Evolutionary conservation across 2,329 filamentous ascomycete genomes (phyloP).

Genomic region (Aspergillus jensenii): DNA sequence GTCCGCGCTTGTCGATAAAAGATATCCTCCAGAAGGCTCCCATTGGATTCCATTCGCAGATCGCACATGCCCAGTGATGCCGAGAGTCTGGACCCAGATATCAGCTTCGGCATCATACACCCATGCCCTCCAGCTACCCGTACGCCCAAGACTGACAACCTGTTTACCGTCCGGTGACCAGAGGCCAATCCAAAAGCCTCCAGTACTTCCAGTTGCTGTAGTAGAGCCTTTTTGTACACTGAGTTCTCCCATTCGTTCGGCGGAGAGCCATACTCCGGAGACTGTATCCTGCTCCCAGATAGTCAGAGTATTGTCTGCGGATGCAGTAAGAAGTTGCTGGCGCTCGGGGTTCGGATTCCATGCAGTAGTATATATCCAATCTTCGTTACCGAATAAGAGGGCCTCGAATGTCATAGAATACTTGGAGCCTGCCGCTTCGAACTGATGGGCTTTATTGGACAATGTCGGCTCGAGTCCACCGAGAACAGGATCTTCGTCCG

Average conservation of each 20-base stretch:
- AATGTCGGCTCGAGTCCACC: conserved; percentile 63
- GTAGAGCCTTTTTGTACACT: conserved; percentile 94
- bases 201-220: conserved; percentile 91
- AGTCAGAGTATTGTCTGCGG: conserved; percentile 90
- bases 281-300: conserved; percentile 84
- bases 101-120: conserved; percentile 60
- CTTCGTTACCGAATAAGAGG: conserved; percentile 88
- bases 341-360: conserved; percentile 64
- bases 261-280: conserved; percentile 90
- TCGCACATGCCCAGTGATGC: conserved; percentile 79
- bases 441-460: conserved; percentile 83
- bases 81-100: conserved; percentile 73
- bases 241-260: conserved; percentile 84
- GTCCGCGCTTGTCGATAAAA: conserved; percentile 85
- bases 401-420: conserved; percentile 92
- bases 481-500: conserved; percentile 37
- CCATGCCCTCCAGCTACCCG: conserved; percentile 93
- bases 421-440: conserved; percentile 61
- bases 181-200: conserved; percentile 93
- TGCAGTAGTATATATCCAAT: conserved; percentile 91
- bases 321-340: conserved; percentile 79
- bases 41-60: conserved; percentile 81
- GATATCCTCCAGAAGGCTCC: conserved; percentile 77
- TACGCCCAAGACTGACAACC: conserved; percentile 81
- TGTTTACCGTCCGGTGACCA: conserved; percentile 78